These are phyloP conservation scores for Hypoxylon fuscum DNA, from an alignment of 495 filamentous ascomycete genomes.

Conservation along the genomic window DNA sequence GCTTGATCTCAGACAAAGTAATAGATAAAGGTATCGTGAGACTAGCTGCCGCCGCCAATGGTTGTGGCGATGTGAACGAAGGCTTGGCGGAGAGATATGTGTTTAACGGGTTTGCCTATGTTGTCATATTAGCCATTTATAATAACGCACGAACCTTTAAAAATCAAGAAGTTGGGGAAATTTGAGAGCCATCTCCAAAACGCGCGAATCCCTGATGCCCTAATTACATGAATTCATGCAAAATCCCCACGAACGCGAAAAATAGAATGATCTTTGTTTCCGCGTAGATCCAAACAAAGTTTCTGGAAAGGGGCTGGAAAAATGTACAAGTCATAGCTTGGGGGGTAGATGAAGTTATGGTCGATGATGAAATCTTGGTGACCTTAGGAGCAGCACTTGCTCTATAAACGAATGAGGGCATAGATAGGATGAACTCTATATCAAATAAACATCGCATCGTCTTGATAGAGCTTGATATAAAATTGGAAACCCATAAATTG, in stretches of 20 bases:
- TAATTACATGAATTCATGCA: slow-evolving; percentile 42
- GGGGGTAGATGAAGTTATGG: background rate
- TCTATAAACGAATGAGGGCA: slow-evolving; percentile 5
- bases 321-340: background rate
- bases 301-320: slow-evolving; percentile 12
- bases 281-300: slow-evolving; percentile 22
- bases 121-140: slow-evolving; percentile 59
- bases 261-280: slow-evolving; percentile 12
- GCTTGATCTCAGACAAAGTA: slow-evolving; percentile 92
- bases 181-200: slow-evolving; percentile 27
- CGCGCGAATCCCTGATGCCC: slow-evolving; percentile 34
- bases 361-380: slow-evolving; percentile 3
- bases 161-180: slow-evolving; percentile 25
- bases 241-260: slow-evolving; percentile 34
- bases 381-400: slow-evolving; percentile 26
- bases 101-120: slow-evolving; percentile 90
- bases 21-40: slow-evolving; percentile 97
- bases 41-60: slow-evolving; percentile 89
- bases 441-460: slow-evolving; percentile 2
- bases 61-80: slow-evolving; percentile 88
- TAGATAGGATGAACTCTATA: slow-evolving; percentile 5
- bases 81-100: slow-evolving; percentile 93
- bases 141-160: slow-evolving; percentile 41
- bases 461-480: slow-evolving; percentile 11
- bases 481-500: slow-evolving; percentile 21